Conservation (phyloP, 495 filamentous ascomycete genomes). For the Podospora fimiseda region DNA sequence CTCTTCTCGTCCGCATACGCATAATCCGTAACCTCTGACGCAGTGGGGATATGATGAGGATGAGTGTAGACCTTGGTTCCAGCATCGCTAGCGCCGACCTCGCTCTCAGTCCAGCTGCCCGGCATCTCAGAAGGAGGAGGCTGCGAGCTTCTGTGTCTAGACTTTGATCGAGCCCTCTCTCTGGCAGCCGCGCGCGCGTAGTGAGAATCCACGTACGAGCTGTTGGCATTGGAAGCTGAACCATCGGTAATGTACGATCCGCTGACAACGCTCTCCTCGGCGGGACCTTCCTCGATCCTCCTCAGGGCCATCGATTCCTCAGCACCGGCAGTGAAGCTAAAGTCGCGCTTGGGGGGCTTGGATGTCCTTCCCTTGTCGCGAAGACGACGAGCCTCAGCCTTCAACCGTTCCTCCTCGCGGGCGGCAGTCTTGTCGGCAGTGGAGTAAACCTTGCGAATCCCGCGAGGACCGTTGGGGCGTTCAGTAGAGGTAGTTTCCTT, state of each 20-base stretch:
- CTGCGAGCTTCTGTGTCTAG: conserved; percentile 30
- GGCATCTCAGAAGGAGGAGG: conserved; percentile 22
- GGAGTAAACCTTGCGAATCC: conserved; percentile 52
- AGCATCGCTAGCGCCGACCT: conserved; percentile 48
- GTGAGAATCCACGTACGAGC: neutral
- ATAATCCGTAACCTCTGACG: conserved; percentile 18
- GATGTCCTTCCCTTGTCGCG: conserved; percentile 29
- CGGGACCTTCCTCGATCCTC: conserved; percentile 22
- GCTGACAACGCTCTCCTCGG: conserved; percentile 12
- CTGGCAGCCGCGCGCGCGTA: neutral
- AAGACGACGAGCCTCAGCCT: conserved; percentile 42
- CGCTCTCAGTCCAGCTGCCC: conserved; percentile 53
- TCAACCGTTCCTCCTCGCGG: conserved; percentile 41
- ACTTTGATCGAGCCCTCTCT: conserved; percentile 30
- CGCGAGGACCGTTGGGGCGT: conserved; percentile 18
- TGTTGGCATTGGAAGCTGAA: neutral
- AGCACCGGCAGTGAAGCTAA: conserved; percentile 41
- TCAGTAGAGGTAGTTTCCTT: conserved; percentile 23
- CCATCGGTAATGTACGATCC: neutral
- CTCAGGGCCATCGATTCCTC: conserved; percentile 33
- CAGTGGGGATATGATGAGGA: conserved; percentile 61
- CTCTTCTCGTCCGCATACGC: conserved; percentile 31
- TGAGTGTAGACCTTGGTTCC: conserved; percentile 81
- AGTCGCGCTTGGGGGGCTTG: conserved; percentile 32
- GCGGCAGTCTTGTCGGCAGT: conserved; percentile 39